These are phyloP conservation scores for Clausena lansium DNA, from an alignment of 345 rosid genomes.

Conservation along the genomic window DNA sequence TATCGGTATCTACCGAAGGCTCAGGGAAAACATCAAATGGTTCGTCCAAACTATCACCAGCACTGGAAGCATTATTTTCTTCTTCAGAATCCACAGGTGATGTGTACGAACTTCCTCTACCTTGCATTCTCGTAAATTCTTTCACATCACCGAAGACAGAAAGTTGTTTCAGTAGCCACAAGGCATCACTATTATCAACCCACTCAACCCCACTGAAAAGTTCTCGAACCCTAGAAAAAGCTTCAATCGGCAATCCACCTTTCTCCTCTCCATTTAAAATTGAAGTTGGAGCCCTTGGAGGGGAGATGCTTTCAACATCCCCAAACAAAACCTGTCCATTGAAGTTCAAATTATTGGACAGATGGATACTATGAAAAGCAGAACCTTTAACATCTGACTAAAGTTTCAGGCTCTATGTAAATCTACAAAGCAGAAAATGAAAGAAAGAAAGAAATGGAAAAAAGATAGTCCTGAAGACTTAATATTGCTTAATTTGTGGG, in stretches of 20 bases:
- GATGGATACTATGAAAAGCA: neutral
- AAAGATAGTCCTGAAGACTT: neutral
- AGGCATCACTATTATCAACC: slow-evolving; percentile 80
- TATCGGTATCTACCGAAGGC: slow-evolving; percentile 31
- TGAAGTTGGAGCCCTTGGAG: slow-evolving; percentile 60
- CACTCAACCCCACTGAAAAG: slow-evolving; percentile 88
- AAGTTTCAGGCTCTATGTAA: slow-evolving; percentile 5
- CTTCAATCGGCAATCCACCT: slow-evolving; percentile 98
- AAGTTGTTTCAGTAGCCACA: slow-evolving; percentile 93
- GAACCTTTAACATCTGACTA: neutral
- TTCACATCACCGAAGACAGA: slow-evolving; percentile 80
- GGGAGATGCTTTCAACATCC: slow-evolving; percentile 68
- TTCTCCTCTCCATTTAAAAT: slow-evolving; percentile 88
- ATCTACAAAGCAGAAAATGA: slow-evolving; percentile 4
- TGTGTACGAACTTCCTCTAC: slow-evolving; percentile 55
- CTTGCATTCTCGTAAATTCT: slow-evolving; percentile 72
- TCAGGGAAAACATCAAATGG: slow-evolving; percentile 54
- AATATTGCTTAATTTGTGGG: neutral
- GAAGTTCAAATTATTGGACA: slow-evolving; percentile 21
- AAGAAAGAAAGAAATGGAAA: neutral
- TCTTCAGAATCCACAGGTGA: slow-evolving; percentile 91
- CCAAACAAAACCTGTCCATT: slow-evolving; percentile 85
- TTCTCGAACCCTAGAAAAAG: slow-evolving; percentile 95
- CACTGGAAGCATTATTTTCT: slow-evolving; percentile 81
- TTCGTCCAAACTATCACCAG: slow-evolving; percentile 98